Percentiles rank a stretch among this genome's conserved stretches.
Evolutionary conservation across 2,329 filamentous ascomycete species (phyloP).

Genomic region (Lasiodiplodia citricola): DNA sequence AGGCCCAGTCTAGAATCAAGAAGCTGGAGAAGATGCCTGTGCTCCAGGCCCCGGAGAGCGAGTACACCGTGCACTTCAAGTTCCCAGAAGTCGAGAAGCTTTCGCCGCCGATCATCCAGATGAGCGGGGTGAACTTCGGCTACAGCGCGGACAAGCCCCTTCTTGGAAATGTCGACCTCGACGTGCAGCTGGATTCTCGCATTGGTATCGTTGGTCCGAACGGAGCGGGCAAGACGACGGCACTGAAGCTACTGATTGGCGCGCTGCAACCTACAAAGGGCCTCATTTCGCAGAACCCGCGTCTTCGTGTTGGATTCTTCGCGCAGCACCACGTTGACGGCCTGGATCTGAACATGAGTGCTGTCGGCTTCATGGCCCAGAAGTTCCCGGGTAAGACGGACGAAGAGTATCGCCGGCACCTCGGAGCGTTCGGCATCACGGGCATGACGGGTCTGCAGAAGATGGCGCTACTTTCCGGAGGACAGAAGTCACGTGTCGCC

Average conservation of each 20-base stretch:
- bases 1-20: conserved; percentile 98
- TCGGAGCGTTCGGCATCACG: conserved; percentile 85
- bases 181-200: conserved; percentile 96
- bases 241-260: conserved; percentile 95
- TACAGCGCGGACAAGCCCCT: conserved; percentile 81
- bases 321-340: conserved; percentile 98
- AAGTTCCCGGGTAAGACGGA: conserved; percentile 88
- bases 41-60: conserved; percentile 85
- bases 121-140: conserved; percentile 90
- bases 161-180: conserved; percentile 85
- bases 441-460: conserved; percentile 96
- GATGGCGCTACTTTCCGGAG: conserved; percentile 91
- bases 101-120: conserved; percentile 96
- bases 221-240: conserved; percentile 97
- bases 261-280: conserved; percentile 78
- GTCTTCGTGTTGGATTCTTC: conserved; percentile 93
- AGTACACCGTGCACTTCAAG: conserved; percentile 95
- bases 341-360: conserved; percentile 84
- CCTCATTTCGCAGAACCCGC: conserved; percentile 84
- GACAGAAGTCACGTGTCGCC: conserved; percentile 97
- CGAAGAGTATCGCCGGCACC: conserved; percentile 93
- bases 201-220: conserved; percentile 99
- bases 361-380: conserved; percentile 95
- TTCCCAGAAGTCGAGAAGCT: conserved; percentile 98
- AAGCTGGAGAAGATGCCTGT: conserved; percentile 97